Conservation (phyloP, 202 grass and related monocot species). For the Dendrocalamus latiflorus region DNA sequence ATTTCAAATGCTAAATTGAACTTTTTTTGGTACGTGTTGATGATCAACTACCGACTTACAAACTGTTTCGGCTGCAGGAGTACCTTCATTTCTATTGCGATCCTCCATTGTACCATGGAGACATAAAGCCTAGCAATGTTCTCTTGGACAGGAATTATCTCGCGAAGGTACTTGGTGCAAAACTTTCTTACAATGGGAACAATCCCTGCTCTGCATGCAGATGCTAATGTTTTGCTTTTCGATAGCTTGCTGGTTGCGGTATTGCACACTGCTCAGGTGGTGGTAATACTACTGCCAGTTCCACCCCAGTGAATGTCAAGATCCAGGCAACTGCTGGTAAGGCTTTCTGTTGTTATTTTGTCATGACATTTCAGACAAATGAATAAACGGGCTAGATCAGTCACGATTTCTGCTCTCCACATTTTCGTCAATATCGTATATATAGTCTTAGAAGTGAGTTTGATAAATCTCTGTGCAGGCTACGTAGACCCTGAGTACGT, state of each 20-base stretch:
- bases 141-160: conserved; percentile 83
- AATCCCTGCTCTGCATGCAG: background rate
- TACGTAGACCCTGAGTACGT: conserved; percentile 75
- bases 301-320: conserved; percentile 39
- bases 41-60: background rate
- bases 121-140: conserved; percentile 87
- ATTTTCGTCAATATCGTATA: background rate
- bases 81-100: conserved; percentile 98
- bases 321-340: conserved; percentile 67
- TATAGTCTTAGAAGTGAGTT: background rate
- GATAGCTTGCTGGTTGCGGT: conserved; percentile 73
- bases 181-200: background rate
- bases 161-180: conserved; percentile 56
- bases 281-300: conserved; percentile 1
- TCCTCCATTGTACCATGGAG: too few relatives aligned
- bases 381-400: background rate
- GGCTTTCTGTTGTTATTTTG: background rate
- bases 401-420: background rate
- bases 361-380: background rate
- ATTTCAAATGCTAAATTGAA: background rate
- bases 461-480: conserved; percentile 35
- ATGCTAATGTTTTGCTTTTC: conserved; percentile 26
- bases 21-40: background rate
- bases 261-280: conserved; percentile 37
- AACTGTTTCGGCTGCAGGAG: conserved; percentile 53